These are phyloP conservation scores for Aspergillus caelatus DNA, from an alignment of 2,329 filamentous ascomycete genomes.

Conservation along the genomic window DNA sequence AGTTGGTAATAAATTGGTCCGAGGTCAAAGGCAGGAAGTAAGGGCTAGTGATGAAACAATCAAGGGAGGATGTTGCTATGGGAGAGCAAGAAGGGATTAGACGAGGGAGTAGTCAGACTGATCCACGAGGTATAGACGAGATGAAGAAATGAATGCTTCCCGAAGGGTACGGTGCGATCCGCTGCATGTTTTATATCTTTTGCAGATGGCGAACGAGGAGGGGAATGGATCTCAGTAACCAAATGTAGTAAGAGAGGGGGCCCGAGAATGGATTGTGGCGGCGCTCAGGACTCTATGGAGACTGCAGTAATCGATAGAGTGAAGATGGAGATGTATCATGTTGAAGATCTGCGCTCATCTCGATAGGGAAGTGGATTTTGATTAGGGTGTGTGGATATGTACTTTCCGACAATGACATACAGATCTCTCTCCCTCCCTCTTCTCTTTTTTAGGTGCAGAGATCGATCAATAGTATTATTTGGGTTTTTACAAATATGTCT, in stretches of 20 bases:
- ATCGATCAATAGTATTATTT: slow-evolving; percentile 3
- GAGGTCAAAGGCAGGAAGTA: not conserved
- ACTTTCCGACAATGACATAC: slow-evolving; percentile 23
- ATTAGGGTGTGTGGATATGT: slow-evolving; percentile 8
- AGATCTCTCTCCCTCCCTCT: slow-evolving; percentile 11
- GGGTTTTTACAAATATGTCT: not conserved
- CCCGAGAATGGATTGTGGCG: slow-evolving; percentile 11
- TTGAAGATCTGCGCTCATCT: slow-evolving; percentile 22
- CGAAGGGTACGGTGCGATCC: slow-evolving; percentile 27
- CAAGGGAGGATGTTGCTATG: slow-evolving; percentile 20
- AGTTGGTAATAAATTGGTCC: not conserved
- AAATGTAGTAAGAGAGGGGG: not conserved
- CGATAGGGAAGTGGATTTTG: slow-evolving; percentile 22
- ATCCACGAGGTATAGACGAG: slow-evolving; percentile 30
- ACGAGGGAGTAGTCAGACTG: slow-evolving; percentile 18
- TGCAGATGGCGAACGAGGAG: slow-evolving; percentile 26
- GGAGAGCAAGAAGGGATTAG: slow-evolving; percentile 9
- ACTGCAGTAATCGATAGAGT: slow-evolving; percentile 19
- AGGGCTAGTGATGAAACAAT: slow-evolving; percentile 11
- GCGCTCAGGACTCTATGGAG: slow-evolving; percentile 24
- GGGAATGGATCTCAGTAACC: slow-evolving; percentile 8
- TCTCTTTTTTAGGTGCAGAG: not conserved
- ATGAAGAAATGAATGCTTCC: slow-evolving; percentile 27
- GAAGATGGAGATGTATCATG: slow-evolving; percentile 15
- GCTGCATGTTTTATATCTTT: slow-evolving; percentile 41